Evolutionary conservation across 305 asterid genomes (phyloP), one percentile per base, ranked within the genome.

Genomic region (Fraxinus nigra): DNA sequence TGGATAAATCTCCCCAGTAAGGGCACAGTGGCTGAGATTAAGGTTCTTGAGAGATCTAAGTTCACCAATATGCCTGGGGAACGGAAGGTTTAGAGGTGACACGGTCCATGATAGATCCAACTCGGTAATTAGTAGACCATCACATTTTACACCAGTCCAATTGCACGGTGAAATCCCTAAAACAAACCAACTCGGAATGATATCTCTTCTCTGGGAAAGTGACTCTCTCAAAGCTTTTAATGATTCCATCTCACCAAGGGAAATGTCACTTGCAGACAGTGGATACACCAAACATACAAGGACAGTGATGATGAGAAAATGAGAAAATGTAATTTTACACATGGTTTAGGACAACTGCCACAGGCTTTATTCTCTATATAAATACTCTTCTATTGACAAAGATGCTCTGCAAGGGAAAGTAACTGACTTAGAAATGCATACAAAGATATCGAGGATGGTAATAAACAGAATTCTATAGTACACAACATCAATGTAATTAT

Each of bases 131-230:
- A 3, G 30, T 6, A 40, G 61, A 43, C 85, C 87, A n/a, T 90
- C 90, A 74, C 98, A 94, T 80, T 74, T 84, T 43, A 94, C 84
- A 33, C 97, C 96, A 0, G 91, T 84, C 97, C 95, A 91, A 48
- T 90, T 87, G 89, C 98, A 93, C 0, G 95, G 92, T 79, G 82
- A 56, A 26, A 73, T 82, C 13, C 84, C 77, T 9, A 87, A 51
- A 85, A 81, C 85, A 30, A 86, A 89, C 95, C 95, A 89, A 77
- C 85, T 85, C 2, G 90, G 91, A 70, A 90, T 48, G 24, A 75
- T 80, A n/a, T 85, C 82, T 81, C 63, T 85, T 72, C 69, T 75
- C 11, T 79, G 76, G 51, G 79, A 77, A 38, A 89, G 82, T 33
- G 91, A 88, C 76, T 87, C 83, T 80, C 89, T 83, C 1, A 90